Base-by-base conservation (phyloP, 129 eudicot genomes). In the Heracleum sosnowskyi region DNA sequence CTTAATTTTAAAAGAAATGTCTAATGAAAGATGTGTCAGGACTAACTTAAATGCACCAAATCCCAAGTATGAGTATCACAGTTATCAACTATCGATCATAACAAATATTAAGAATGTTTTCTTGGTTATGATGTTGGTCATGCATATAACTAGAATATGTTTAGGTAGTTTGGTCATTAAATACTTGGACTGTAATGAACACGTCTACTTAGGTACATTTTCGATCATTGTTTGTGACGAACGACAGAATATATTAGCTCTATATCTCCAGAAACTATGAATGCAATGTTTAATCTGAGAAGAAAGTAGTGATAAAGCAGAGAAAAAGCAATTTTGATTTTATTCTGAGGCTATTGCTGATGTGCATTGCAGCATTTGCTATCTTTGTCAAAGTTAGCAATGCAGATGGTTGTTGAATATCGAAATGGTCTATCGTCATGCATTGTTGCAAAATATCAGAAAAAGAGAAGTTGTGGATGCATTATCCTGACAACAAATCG, bases 121-220 rank as follows among this genome's bases (percentile, higher is more conserved):
- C 68, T 60, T 60, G 68, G 28, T 60, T 60, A 60, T 60, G 68
- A 60, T 60, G 68, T 60, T 60, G 68, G 34, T n/a, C 33, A n/a
- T 57, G 33, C 33, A 8, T 12, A 24, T 51, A 53, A 22, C 11
- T 53, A 22, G 7, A 55, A 55, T 55, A 55, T 55, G 13, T 24
- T 24, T 24, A 55, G 64, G 64, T 55, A 55, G 64, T 60, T 60
- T 60, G 26, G 68, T 60, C 68, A 60, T 26, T 34, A 60, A 11
- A 10, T 11, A n/a, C 6, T 60, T 60, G 68, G 68, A 60, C 68
- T 60, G 68, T 51, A 51, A 51, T 51, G 28, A 22, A 51, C 62
- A 51, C 62, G 24, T 5, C 20, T 7, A 20, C 28, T 3, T 26
- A n/a, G 15, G 1, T 24, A 11, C 16, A 60, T 60, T 60, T 26